Evolutionary conservation across 176 grass and related monocot genomes (phyloP), one percentile per base, ranked within the genome.

Genomic region (Cymbopogon citratus): DNA sequence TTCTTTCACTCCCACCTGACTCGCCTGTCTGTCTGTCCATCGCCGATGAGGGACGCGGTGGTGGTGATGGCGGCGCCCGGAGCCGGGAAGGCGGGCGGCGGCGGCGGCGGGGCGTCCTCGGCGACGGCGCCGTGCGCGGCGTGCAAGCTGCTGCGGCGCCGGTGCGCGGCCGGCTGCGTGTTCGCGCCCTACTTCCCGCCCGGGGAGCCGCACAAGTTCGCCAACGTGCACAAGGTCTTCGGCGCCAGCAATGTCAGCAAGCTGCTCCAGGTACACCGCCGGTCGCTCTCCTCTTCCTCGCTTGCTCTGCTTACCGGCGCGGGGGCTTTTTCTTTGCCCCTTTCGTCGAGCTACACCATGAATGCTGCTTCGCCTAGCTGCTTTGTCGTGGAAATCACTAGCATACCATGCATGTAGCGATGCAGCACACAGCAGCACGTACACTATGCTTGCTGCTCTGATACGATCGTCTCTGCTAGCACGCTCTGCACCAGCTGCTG

Each of bases 231-330:
- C 82, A 93, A 89, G 86, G 89, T 97, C 56, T 93, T 97, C 77
- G 94, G 94, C 21, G 94, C 94, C 62, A 97, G 94, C 84, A 97
- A 97, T 87, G 89, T 97, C 81, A 97, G 94, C 94, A 97, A 97
- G 84, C 91, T 97, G 44, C 86, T 97, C 76, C 94, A 97, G 94
- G 94, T 93, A 48, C 13, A 23, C 31, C 31, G 31, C 45, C 45
- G 45, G 3, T 46, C 44, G 44, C 45, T 15, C 45, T 48, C 14
- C 45, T 46, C 44, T 14, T 46, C 44, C 15, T 46, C 44, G 45
- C 14, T 48, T 19, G 48, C 51, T n/a, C 51, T 54, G 51, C 51
- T 54, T n/a, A n/a, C 19, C 51, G 2, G 51, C 51, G 0, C 49
- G 18, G 31, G 31, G 31, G 1, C 31, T 33, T 33, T 33, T 16